Evolutionary conservation across 768 basidiomycete genomes (phyloP), one percentile per base, ranked within the genome.

Genomic region (Asterophora lycoperdoides): DNA sequence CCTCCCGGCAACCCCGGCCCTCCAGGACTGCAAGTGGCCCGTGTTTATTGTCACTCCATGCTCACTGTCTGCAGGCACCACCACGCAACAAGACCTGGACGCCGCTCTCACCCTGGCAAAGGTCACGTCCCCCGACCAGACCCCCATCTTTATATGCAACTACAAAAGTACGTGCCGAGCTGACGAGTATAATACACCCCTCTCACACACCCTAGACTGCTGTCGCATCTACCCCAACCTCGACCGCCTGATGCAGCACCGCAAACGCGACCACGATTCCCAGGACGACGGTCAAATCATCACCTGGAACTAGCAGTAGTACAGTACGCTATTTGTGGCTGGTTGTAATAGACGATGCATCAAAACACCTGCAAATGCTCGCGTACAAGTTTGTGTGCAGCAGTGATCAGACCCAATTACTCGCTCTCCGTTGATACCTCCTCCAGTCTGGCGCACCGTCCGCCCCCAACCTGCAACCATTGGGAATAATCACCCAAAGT

Each of bases 111-210:
- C 51, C 15, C 68, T 80, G 18, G 84, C 76, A 2, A 79, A 79
- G 43, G 78, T 82, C 28, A 86, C 88, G 0, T 75, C 74, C 20
- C 84, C 88, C 9, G 58, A 74, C 43, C 79, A 85, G 53, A 89
- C 87, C 2, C 81, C 86, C 0, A 85, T 91, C n/a, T 88, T 79
- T 61, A 89, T 91, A 48, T 91, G 89, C 56, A 83, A 74, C 3
- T 68, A 85, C 30, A 65, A 76, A 56, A 75, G 84, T 83, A 64
- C 36, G 64, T 59, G 28, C 4, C 15, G n/a, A n/a, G n/a, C n/a
- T n/a, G n/a, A n/a, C n/a, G n/a, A n/a, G 23, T 23, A 3, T 23
- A 23, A 23, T 6, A 23, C 3, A 23, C 23, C 23, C 3, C 23
- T 3, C 23, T 23, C 23, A 23, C 23, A 23, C 23, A n/a, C 41